phyloP scores from a whole-genome alignment of 2,329 filamentous ascomycete species.

The Talaromyces islandicus region DNA sequence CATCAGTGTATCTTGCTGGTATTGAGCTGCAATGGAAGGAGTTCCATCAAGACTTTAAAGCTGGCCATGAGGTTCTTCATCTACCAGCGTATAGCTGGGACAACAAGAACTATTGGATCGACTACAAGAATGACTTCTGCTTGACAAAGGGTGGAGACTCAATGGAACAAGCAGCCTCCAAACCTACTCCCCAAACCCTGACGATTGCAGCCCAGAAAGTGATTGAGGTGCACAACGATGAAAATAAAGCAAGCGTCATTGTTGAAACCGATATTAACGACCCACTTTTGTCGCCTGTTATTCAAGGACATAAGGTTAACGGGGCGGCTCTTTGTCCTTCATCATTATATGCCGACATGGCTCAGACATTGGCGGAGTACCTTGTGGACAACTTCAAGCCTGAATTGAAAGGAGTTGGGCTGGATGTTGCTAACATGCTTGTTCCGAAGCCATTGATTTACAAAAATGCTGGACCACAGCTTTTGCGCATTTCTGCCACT shows the following conservation, averaged over 20 bases:
- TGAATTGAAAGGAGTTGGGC: conserved; percentile 21
- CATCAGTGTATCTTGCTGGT: conserved; percentile 8
- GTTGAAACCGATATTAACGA: conserved; percentile 31
- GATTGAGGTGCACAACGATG: conserved; percentile 3
- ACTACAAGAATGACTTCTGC: conserved; percentile 64
- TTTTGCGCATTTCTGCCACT: conserved; percentile 31
- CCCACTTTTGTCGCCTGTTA: conserved; percentile 27
- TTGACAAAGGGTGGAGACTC: conserved; percentile 60
- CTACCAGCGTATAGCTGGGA: conserved; percentile 24
- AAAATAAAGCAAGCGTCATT: conserved; percentile 19
- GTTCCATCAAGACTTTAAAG: conserved; percentile 54
- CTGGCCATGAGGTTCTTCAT: conserved; percentile 15
- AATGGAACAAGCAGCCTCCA: neutral
- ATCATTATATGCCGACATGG: conserved; percentile 20
- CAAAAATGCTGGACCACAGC: conserved; percentile 29
- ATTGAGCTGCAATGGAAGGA: conserved; percentile 60
- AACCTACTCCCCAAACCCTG: neutral
- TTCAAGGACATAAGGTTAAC: conserved; percentile 31
- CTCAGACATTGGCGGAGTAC: conserved; percentile 19
- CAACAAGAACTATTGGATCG: conserved; percentile 24
- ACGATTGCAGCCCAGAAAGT: conserved; percentile 14
- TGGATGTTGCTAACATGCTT: conserved; percentile 30
- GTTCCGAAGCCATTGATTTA: conserved; percentile 53
- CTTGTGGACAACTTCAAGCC: conserved; percentile 26
- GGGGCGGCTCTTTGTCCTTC: conserved; percentile 11